Evolutionary conservation across 2,329 filamentous ascomycete genomes (phyloP).

Genomic region (Fusarium sp.): DNA sequence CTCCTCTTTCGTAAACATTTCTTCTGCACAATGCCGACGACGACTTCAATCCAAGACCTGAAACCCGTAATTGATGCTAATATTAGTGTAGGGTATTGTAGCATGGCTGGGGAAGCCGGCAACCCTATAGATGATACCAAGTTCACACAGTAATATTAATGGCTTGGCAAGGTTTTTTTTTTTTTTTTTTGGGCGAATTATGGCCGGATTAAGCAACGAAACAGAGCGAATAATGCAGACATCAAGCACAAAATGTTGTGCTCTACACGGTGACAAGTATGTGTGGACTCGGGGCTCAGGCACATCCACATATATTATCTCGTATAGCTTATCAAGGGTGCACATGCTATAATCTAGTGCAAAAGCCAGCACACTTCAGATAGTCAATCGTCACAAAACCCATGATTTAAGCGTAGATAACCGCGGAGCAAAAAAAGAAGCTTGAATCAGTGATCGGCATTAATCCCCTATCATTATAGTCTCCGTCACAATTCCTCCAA

Average conservation of each 20-base stretch:
- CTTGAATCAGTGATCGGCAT: neutral
- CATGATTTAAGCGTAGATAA: neutral
- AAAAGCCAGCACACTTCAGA: neutral
- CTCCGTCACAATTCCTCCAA: neutral
- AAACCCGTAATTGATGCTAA: neutral
- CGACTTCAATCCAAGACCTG: too few species aligned
- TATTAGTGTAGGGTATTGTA: neutral
- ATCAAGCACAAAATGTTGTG: neutral
- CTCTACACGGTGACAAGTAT: neutral
- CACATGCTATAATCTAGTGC: neutral
- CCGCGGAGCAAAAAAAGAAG: neutral
- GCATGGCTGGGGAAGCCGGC: neutral
- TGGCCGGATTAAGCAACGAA: too few species aligned
- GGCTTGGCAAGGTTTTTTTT: too few species aligned
- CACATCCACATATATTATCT: neutral
- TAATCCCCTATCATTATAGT: neutral
- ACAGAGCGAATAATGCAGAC: too few species aligned
- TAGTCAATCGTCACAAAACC: neutral
- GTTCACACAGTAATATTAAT: neutral
- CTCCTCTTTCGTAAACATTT: too few species aligned
- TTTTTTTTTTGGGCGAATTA: too few species aligned
- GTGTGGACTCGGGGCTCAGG: neutral
- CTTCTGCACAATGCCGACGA: too few species aligned
- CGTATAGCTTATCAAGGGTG: neutral
- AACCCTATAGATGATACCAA: neutral